Percentiles rank a stretch among this genome's conserved stretches.
These are phyloP conservation scores for Wickerhamiella galacta DNA, from an alignment of 805 yeast genomes.

Conservation along the genomic window DNA sequence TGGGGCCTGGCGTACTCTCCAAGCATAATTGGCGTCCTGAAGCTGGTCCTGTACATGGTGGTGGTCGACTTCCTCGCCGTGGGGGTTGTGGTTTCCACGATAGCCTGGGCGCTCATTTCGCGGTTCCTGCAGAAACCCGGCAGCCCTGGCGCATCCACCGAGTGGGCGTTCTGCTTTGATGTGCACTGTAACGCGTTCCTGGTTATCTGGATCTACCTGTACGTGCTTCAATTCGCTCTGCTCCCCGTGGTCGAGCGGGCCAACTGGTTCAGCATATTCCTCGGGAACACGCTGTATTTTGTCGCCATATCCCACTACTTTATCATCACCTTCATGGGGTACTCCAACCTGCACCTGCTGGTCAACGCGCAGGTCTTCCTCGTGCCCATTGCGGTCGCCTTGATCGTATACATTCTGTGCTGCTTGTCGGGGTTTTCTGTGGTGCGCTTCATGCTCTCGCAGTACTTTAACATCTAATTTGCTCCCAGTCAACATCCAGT, in stretches of 20 bases:
- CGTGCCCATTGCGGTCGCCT: slow-evolving; percentile 46
- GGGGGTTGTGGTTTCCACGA: slow-evolving; percentile 53
- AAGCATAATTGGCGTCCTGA: slow-evolving; percentile 39
- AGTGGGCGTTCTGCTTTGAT: slow-evolving; percentile 92
- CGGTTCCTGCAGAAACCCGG: slow-evolving; percentile 30
- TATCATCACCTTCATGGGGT: slow-evolving; percentile 77
- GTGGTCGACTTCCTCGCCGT: slow-evolving; percentile 59
- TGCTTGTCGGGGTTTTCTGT: slow-evolving; percentile 56
- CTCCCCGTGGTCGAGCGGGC: slow-evolving; percentile 54
- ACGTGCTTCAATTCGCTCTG: slow-evolving; percentile 56
- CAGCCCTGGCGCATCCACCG: slow-evolving; percentile 19
- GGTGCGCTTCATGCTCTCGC: slow-evolving; percentile 44
- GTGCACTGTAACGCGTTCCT: slow-evolving; percentile 85
- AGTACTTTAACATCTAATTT: slow-evolving; percentile 24
- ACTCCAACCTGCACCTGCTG: slow-evolving; percentile 53
- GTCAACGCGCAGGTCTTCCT: slow-evolving; percentile 45
- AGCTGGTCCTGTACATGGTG: slow-evolving; percentile 67
- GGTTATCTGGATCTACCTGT: slow-evolving; percentile 58
- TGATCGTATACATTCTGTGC: slow-evolving; percentile 36
- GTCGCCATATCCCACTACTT: slow-evolving; percentile 61
- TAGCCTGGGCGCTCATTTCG: slow-evolving; percentile 58
- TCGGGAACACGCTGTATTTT: slow-evolving; percentile 69
- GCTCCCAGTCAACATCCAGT: background rate
- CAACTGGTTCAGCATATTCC: slow-evolving; percentile 46
- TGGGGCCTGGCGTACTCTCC: slow-evolving; percentile 67